These are phyloP conservation scores for Oryza glaberrima DNA, from an alignment of 176 grass and related monocot genomes.

Conservation along the genomic window DNA sequence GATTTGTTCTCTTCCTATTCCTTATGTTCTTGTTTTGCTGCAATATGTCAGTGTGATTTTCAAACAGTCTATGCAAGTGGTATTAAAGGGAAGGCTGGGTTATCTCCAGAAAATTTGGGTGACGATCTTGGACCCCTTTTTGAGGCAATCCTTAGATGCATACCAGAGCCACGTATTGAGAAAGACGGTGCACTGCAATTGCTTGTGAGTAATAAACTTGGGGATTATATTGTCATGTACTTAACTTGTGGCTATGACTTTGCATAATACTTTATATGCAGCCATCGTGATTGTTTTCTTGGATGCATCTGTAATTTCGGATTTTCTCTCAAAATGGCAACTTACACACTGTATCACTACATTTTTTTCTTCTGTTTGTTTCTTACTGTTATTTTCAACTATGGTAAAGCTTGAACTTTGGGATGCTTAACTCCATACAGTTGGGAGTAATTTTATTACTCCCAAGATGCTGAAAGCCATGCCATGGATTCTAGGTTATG, in stretches of 20 bases:
- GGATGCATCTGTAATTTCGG: not conserved
- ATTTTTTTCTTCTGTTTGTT: constrained; percentile 22
- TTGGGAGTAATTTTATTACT: not conserved
- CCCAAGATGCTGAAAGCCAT: constrained; percentile 22
- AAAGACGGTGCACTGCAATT: constrained; percentile 90
- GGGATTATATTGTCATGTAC: constrained; percentile 12
- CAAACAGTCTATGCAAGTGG: constrained; percentile 96
- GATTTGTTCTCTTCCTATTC: constrained; percentile 39
- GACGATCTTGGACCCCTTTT: constrained; percentile 97
- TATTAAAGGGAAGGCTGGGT: constrained; percentile 90
- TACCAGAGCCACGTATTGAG: constrained; percentile 91
- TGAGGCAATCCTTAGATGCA: constrained; percentile 97
- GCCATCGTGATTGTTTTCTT: not conserved
- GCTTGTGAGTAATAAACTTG: constrained; percentile 71
- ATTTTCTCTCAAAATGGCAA: not conserved
- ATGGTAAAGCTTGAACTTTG: constrained; percentile 5
- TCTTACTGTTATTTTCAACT: constrained; percentile 14
- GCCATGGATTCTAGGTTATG: constrained; percentile 4
- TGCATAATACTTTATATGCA: not conserved
- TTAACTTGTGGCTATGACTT: not conserved
- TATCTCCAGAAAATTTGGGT: constrained; percentile 78
- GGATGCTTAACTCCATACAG: constrained; percentile 19
- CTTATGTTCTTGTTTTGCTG: constrained; percentile 29
- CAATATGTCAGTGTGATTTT: constrained; percentile 84
- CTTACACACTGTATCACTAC: constrained; percentile 6